Conservation (phyloP, 2,329 filamentous ascomycete species). For the Aspergillus brasiliensis region DNA sequence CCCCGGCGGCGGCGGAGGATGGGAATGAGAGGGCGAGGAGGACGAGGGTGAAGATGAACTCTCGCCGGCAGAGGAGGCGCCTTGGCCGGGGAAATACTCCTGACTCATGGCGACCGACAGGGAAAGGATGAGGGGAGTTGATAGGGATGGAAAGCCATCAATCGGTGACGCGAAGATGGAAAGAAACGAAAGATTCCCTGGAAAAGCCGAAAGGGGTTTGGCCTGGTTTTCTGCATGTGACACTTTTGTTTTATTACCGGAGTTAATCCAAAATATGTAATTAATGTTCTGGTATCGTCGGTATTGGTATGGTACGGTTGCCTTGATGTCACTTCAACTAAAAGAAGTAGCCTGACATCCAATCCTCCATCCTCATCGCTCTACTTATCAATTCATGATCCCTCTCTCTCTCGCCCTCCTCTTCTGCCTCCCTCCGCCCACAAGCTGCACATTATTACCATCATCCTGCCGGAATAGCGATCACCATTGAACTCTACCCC, state of each 20-base stretch:
- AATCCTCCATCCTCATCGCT: too few species aligned
- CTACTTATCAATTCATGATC: too few species aligned
- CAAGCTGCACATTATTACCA: too few species aligned
- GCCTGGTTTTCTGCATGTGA: conserved; percentile 17
- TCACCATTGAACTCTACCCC: too few species aligned
- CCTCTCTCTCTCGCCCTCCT: background rate
- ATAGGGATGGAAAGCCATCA: background rate
- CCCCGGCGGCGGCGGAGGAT: conserved; percentile 19
- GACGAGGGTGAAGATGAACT: conserved; percentile 36
- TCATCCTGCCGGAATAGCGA: too few species aligned
- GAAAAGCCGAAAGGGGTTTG: conserved; percentile 14
- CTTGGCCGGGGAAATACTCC: conserved; percentile 41
- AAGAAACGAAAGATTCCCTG: background rate
- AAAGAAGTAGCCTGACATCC: too few species aligned
- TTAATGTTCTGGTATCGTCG: too few species aligned
- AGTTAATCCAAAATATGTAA: too few species aligned
- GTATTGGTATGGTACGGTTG: background rate
- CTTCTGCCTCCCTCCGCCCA: background rate
- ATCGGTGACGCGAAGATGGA: conserved; percentile 6
- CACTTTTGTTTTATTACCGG: background rate
- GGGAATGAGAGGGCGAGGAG: background rate
- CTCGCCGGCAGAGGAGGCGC: conserved; percentile 38
- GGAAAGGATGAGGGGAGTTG: background rate
- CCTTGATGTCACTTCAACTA: too few species aligned
- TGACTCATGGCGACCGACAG: conserved; percentile 42